Evolutionary conservation across 2,329 filamentous ascomycete genomes (phyloP).

Genomic region (Cercospora zeina): DNA sequence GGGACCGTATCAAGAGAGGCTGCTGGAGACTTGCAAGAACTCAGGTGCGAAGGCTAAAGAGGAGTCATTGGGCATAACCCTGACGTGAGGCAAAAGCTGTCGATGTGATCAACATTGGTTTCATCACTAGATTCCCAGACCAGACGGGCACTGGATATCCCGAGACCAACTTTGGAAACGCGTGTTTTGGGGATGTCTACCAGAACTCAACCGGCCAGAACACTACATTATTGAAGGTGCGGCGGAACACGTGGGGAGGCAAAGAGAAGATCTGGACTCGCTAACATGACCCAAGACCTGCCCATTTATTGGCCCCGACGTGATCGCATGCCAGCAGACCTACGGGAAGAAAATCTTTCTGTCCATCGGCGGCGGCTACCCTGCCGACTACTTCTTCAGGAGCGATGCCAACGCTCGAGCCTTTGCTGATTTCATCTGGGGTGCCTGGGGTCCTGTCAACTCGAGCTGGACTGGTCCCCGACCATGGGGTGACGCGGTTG

Average conservation of each 20-base stretch:
- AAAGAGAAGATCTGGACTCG: neutral
- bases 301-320: slow-evolving; percentile 43
- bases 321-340: slow-evolving; percentile 47
- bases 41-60: neutral
- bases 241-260: neutral
- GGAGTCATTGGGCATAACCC: neutral
- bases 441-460: slow-evolving; percentile 45
- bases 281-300: slow-evolving; percentile 16
- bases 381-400: slow-evolving; percentile 47
- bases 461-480: slow-evolving; percentile 39
- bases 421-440: slow-evolving; percentile 51
- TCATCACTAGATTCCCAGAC: slow-evolving; percentile 57
- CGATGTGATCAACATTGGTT: slow-evolving; percentile 59
- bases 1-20: slow-evolving; percentile 51
- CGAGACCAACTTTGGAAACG: slow-evolving; percentile 53
- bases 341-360: slow-evolving; percentile 51
- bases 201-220: slow-evolving; percentile 22
- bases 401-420: slow-evolving; percentile 44
- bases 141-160: slow-evolving; percentile 50
- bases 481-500: slow-evolving; percentile 51
- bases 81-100: slow-evolving; percentile 45
- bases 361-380: slow-evolving; percentile 48
- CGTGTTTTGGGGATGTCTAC: slow-evolving; percentile 23
- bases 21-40: slow-evolving; percentile 53
- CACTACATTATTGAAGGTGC: slow-evolving; percentile 15